These are phyloP conservation scores for Colletotrichum acutatum DNA, from an alignment of 2,329 filamentous ascomycete species.

Conservation along the genomic window DNA sequence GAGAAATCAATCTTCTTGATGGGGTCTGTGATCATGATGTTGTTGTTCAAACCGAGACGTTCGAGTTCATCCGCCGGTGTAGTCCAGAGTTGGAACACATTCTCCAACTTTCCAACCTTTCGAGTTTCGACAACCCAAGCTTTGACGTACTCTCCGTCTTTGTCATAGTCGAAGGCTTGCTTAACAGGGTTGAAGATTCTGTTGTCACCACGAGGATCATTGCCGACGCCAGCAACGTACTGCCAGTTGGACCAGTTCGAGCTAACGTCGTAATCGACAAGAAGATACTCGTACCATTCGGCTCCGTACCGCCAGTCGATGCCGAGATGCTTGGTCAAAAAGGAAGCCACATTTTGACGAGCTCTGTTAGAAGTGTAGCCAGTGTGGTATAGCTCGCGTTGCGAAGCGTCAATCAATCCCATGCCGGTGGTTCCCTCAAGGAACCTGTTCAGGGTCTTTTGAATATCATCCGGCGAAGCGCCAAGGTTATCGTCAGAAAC, in stretches of 20 bases:
- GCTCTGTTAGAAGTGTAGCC: slow-evolving; percentile 84
- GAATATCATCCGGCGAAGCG: slow-evolving; percentile 50
- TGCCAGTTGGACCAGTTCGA: slow-evolving; percentile 89
- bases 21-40: slow-evolving; percentile 75
- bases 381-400: slow-evolving; percentile 78
- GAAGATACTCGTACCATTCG: slow-evolving; percentile 82
- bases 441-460: slow-evolving; percentile 66
- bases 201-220: slow-evolving; percentile 77
- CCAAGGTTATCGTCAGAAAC: slow-evolving; percentile 43
- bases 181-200: slow-evolving; percentile 87
- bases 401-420: slow-evolving; percentile 81
- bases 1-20: slow-evolving; percentile 73
- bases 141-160: slow-evolving; percentile 75
- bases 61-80: slow-evolving; percentile 68
- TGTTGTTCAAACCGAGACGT: slow-evolving; percentile 63
- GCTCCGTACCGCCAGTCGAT: slow-evolving; percentile 86
- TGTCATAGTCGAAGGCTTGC: slow-evolving; percentile 82
- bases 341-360: slow-evolving; percentile 80
- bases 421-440: slow-evolving; percentile 77
- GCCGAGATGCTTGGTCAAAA: slow-evolving; percentile 76
- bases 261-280: slow-evolving; percentile 80
- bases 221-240: slow-evolving; percentile 82
- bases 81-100: slow-evolving; percentile 79
- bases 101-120: slow-evolving; percentile 60
- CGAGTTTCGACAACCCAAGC: slow-evolving; percentile 78